Evolutionary conservation across 2,329 filamentous ascomycete genomes (phyloP), one percentile per base, ranked within the genome.

Genomic region (Huntiella abstrusa): DNA sequence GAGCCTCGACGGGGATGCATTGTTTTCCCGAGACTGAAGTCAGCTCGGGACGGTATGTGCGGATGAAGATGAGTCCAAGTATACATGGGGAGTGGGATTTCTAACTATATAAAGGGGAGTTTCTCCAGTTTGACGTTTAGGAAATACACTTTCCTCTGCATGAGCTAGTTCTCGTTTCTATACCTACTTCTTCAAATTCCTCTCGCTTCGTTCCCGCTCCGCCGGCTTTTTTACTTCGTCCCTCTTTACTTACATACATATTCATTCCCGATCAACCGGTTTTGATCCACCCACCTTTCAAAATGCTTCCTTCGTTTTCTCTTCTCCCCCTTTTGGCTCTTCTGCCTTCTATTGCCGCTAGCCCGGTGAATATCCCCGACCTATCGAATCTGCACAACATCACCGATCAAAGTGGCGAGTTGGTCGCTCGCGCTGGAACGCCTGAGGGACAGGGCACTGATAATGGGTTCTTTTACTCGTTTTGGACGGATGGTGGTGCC

Each of bases 401-500:
- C 8, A 34, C 35, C 12, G 32, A 38, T 8, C 11, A 19, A 2
- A 22, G 13, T 11, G 12, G 13, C n/a, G 44, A 46, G 15, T 38
- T 48, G 11, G 6, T 43, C 15, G 41, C 47, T 39, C 45, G 45
- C 10, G 19, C 41, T 22, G 51, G 51, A 8, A 62, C 60, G 1
- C 59, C 67, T 41, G 68, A 54, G 52, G 53, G 54, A 22, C 56
- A 55, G 0, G 60, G 60, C 5, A 55, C 41, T 4, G 55, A 57
- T 52, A 60, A 64, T 43, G 67, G 67, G 7, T 69, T 62, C 54
- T 70, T 62, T 54, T 70, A 66, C 51, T 67, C 62, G 3, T 70
- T 62, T 57, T 69, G 66, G 66, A 65, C 64, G 41, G 64, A 69
- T 38, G 64, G 62, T 1, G 63, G 58, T 39, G 63, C 60, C 15